Conservation (phyloP, 805 yeast genomes). For the Hanseniaspora mollemarum region DNA sequence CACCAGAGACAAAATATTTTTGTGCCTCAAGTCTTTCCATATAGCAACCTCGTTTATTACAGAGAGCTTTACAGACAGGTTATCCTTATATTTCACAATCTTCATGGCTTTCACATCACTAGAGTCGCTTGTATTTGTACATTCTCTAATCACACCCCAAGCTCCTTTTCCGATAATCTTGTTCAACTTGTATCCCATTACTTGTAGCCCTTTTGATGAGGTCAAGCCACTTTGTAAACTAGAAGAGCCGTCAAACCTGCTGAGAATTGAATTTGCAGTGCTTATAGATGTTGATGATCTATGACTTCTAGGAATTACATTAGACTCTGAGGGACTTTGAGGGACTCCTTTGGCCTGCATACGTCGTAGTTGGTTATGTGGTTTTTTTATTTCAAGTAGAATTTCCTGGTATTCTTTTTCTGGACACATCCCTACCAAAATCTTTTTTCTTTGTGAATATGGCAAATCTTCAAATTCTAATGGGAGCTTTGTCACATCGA, state of each 20-base stretch:
- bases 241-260: not conserved
- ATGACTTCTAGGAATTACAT: not conserved
- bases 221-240: not conserved
- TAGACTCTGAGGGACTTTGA: not conserved
- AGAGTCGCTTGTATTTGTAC: constrained; percentile 27
- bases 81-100: constrained; percentile 42
- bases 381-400: constrained; percentile 22
- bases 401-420: constrained; percentile 29
- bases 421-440: constrained; percentile 31
- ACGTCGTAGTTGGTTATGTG: constrained; percentile 19
- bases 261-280: not conserved
- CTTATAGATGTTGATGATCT: not conserved
- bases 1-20: constrained; percentile 50
- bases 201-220: constrained; percentile 51
- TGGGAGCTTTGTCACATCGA: constrained; percentile 32
- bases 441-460: constrained; percentile 47
- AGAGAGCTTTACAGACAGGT: constrained; percentile 42
- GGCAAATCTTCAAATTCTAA: constrained; percentile 45
- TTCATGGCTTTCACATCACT: constrained; percentile 46
- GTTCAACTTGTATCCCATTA: constrained; percentile 55
- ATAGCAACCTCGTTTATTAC: constrained; percentile 61
- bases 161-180: constrained; percentile 79
- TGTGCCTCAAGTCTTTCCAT: constrained; percentile 62
- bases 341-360: not conserved
- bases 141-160: constrained; percentile 76